Base-by-base conservation (phyloP, 2,329 filamentous ascomycete genomes). In the Scedosporium apiospermum region DNA sequence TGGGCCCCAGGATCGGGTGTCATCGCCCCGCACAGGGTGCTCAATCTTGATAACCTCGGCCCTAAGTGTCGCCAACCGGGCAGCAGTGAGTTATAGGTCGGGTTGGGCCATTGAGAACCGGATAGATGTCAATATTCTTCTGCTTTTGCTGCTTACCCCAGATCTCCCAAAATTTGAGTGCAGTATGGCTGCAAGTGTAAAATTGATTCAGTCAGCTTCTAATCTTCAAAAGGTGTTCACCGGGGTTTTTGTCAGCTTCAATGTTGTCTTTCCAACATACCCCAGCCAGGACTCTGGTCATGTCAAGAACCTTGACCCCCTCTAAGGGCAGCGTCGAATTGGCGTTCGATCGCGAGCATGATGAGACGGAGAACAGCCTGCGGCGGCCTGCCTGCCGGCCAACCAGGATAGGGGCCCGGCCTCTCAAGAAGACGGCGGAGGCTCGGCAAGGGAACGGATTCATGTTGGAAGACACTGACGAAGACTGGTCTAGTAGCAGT, bases 21-120 rank as follows among this genome's bases (percentile, higher is more conserved):
- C 95, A 72, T 99, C 95, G 44, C 91, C 95, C 63, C 91, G 84
- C 4, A 86, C 86, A 3, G 95, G 95, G 74, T 99, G 95, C 75
- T 99, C 95, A 65, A 99, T 85, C 76, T 99, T 99, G 77, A 99
- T 96, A 38, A 99, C 87, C 73, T 99, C 93, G 67, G 95, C 95
- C 66, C 92, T 96, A 12, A 10, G 23, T 30, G 12, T 16, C 4
- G 51, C n/a, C 7, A 42, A 46, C 7, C 49, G 18, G n/a, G 21
- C n/a, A 16, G 21, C n/a, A 16, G n/a, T 14, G 23, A 38, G 27
- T 30, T 26, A 26, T 4, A 59, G 30, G 6, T 49, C 18, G 30
- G 18, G 42, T 38, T 18, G 30, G 21, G 46, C 12, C 26, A 57
- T 38, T 38, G 34, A 38, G 34, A 14, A 4, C 34, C 34, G 34